phyloP scores from a whole-genome alignment of 2,329 filamentous ascomycete genomes.

The Pezicula rhizophila region DNA sequence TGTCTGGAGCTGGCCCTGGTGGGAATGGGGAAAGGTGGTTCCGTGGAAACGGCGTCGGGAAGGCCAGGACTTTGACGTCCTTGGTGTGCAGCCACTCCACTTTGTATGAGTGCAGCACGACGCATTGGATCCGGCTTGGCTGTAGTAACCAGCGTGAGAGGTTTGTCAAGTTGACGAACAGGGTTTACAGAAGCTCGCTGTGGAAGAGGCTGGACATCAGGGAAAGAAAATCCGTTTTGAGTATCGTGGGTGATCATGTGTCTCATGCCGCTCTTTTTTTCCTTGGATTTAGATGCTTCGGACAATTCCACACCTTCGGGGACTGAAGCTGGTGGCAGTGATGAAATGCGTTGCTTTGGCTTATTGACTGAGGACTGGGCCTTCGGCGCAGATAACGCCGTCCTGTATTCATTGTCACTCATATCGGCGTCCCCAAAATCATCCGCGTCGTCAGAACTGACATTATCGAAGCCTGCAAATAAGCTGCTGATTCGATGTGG shows the following conservation, averaged over 20 bases:
- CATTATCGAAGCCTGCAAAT: conserved; percentile 78
- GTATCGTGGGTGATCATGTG: conserved; percentile 11
- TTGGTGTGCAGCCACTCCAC: conserved; percentile 64
- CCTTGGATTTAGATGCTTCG: conserved; percentile 12
- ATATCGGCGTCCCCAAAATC: conserved; percentile 55
- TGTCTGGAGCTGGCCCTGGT: conserved; percentile 81
- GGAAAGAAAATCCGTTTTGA: conserved; percentile 13
- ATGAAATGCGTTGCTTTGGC: conserved; percentile 11
- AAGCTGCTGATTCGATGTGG: conserved; percentile 74
- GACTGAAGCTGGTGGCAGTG: conserved; percentile 20
- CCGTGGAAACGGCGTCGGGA: conserved; percentile 42
- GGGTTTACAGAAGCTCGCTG: conserved; percentile 13
- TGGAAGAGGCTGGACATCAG: conserved; percentile 15
- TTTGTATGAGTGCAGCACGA: conserved; percentile 74
- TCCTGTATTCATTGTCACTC: conserved; percentile 63
- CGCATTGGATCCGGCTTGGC: conserved; percentile 53
- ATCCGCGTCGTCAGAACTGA: conserved; percentile 60
- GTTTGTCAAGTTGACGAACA: conserved; percentile 24
- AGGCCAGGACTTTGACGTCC: conserved; percentile 60
- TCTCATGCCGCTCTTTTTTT: conserved; percentile 11
- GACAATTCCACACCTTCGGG: conserved; percentile 20
- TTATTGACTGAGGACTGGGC: conserved; percentile 29
- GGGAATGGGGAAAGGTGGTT: conserved; percentile 89
- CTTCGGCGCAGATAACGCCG: conserved; percentile 57
- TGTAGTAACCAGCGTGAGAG: conserved; percentile 22